Conservation (phyloP, 768 basidiomycete genomes). For the Imleria badia region DNA sequence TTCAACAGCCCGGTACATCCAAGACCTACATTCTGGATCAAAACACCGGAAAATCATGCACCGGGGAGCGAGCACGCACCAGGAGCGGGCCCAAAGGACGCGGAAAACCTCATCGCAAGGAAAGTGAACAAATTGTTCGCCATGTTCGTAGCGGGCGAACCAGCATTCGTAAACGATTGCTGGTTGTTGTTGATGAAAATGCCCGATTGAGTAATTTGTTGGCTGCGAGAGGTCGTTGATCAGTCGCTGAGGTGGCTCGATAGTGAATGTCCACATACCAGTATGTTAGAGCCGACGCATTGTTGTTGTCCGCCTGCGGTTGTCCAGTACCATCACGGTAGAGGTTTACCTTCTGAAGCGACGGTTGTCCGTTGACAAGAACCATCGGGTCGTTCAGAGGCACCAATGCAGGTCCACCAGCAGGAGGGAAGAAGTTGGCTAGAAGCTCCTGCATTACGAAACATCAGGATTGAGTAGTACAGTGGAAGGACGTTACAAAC, state of each 20-base stretch:
- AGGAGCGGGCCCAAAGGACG: slow-evolving; percentile 23
- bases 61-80: slow-evolving; percentile 10
- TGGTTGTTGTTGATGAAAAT: slow-evolving; percentile 27
- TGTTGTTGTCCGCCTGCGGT: slow-evolving; percentile 21
- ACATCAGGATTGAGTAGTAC: neutral
- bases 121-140: slow-evolving; percentile 29
- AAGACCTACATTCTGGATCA: slow-evolving; percentile 20
- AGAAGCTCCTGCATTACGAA: slow-evolving; percentile 20
- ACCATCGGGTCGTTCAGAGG: slow-evolving; percentile 29
- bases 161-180: slow-evolving; percentile 12
- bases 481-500: slow-evolving; percentile 1
- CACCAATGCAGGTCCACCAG: slow-evolving; percentile 22
- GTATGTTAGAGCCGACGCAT: slow-evolving; percentile 22
- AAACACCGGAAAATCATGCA: neutral
- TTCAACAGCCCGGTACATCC: slow-evolving; percentile 22
- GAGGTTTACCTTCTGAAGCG: slow-evolving; percentile 27
- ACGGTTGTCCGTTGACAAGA: slow-evolving; percentile 23
- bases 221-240: slow-evolving; percentile 4
- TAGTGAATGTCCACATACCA: slow-evolving; percentile 12
- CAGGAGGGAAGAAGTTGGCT: slow-evolving; percentile 25
- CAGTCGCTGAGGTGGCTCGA: neutral
- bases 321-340: slow-evolving; percentile 29
- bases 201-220: slow-evolving; percentile 23
- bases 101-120: slow-evolving; percentile 30
- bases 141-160: slow-evolving; percentile 20